Evolutionary conservation across 305 asterid genomes (phyloP).

Genomic region (Fraxinus dipetala): DNA sequence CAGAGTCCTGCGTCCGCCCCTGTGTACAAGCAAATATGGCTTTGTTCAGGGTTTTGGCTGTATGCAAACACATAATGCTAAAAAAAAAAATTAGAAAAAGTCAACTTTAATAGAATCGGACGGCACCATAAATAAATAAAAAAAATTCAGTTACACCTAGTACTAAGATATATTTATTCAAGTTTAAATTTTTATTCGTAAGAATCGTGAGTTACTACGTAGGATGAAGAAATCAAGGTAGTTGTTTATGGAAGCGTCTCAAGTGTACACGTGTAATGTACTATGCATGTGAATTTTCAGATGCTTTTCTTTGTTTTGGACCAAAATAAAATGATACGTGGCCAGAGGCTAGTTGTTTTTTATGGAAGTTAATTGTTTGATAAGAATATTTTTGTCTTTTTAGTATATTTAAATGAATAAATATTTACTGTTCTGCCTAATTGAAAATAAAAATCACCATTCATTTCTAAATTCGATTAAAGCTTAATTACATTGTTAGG

Average conservation of each 20-base stretch:
- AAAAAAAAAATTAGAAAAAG: not conserved
- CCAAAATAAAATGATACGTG: not conserved
- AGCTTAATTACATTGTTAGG: not conserved
- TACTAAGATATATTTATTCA: not conserved
- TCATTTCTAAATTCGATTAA: too few relatives aligned
- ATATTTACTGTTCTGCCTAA: too few relatives aligned
- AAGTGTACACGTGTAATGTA: not conserved
- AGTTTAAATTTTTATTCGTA: not conserved
- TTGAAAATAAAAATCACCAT: too few relatives aligned
- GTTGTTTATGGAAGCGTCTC: not conserved
- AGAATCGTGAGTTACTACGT: not conserved
- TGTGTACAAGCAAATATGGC: constrained; percentile 17
- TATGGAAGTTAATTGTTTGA: not conserved
- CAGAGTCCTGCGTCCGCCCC: too few relatives aligned
- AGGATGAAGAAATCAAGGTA: not conserved
- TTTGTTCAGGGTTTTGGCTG: constrained; percentile 23
- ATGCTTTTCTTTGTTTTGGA: not conserved
- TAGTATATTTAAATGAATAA: too few relatives aligned
- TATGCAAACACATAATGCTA: too few relatives aligned
- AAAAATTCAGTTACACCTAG: not conserved
- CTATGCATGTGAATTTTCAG: not conserved
- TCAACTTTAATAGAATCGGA: too few relatives aligned
- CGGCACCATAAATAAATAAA: too few relatives aligned
- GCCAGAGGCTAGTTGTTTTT: not conserved
- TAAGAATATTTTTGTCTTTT: not conserved